Percentiles rank a stretch among this genome's conserved stretches.
Evolutionary conservation across 2,329 filamentous ascomycete species (phyloP).

Genomic region (Diaporthe australafricana): DNA sequence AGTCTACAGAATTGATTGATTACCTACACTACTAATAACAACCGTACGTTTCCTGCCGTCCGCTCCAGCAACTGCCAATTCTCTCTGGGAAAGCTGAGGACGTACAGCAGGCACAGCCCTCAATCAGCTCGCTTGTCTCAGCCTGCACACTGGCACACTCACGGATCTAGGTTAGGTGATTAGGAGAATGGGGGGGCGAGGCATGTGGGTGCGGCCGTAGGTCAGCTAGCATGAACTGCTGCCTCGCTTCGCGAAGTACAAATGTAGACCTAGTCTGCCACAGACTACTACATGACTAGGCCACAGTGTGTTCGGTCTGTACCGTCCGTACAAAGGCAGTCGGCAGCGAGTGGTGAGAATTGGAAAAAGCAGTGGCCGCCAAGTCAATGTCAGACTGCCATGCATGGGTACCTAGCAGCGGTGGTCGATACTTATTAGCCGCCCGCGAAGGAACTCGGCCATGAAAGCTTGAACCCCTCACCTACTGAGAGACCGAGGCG

Average conservation of each 20-base stretch:
- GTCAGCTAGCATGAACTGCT: not conserved
- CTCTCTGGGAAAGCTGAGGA: no score
- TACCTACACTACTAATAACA: not conserved
- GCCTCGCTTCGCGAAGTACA: constrained; percentile 1
- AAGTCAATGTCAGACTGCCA: constrained; percentile 23
- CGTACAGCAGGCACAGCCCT: no score
- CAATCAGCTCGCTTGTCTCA: no score
- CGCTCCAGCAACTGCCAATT: no score
- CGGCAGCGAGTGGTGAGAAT: not conserved
- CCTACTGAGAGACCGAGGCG: not conserved
- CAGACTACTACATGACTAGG: no score
- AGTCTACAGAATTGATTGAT: not conserved
- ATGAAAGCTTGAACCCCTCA: constrained; percentile 25
- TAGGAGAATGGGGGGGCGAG: not conserved
- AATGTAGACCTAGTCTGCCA: not conserved
- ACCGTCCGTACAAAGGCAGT: not conserved
- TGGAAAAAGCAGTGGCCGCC: constrained; percentile 11
- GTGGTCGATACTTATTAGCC: constrained; percentile 15
- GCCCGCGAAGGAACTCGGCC: constrained; percentile 6
- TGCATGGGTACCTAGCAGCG: constrained; percentile 23
- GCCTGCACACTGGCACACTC: no score
- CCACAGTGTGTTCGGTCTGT: not conserved
- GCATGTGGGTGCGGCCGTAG: not conserved
- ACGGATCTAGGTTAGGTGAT: no score
- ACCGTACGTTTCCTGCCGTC: no score